Base-by-base conservation (phyloP, 2,329 filamentous ascomycete species). In the Stagonosporopsis vannaccii region DNA sequence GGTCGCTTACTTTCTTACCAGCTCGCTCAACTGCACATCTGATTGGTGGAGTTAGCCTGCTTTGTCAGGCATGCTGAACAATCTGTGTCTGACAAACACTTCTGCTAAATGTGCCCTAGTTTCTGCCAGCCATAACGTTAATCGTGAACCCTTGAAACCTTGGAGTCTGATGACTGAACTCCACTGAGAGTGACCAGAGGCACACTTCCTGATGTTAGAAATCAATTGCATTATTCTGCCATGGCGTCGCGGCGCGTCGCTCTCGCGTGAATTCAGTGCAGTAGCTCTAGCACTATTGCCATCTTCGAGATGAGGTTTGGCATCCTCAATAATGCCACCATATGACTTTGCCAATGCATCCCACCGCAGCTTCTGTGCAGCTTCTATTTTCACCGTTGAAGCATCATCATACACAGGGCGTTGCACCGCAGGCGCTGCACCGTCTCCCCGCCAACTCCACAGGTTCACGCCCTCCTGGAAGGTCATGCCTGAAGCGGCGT, bases 61-160 rank as follows among this genome's bases (percentile, higher is more conserved):
- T 66, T 67, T 67, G 65, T 64, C 47, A 68, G 32, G 37, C 17
- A 36, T 68, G 68, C 66, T 70, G 65, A 67, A 66, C 56, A 69
- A 69, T 66, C 62, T 47, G 11, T 51, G 44, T 64, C 62, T 70
- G 68, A 69, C 67, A 70, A 69, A 69, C 48, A 23, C 43, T 15
- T 51, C 35, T 28, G n/a, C 36, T 48, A 52, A 33, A 30, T 43
- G 25, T 51, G 42, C 48, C 51, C 46, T 50, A 50, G 46, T 37
- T 56, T 56, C n/a, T 39, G 35, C 58, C 51, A 54, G 35, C 58
- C 51, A 54, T 36, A 41, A 51, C 49, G 55, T 56, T 53, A 44
- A 43, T 25, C 42, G 28, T 47, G 36, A 32, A 52, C 30, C 28
- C 43, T 41, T 44, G 40, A 37, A 42, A 52, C 39, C 28, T 49